A percentile compares a stretch with the other conserved stretches of the same genome.
Evolutionary conservation across 1,139 yeast species (phyloP).

Genomic region (Suhomyces choctaworum): DNA sequence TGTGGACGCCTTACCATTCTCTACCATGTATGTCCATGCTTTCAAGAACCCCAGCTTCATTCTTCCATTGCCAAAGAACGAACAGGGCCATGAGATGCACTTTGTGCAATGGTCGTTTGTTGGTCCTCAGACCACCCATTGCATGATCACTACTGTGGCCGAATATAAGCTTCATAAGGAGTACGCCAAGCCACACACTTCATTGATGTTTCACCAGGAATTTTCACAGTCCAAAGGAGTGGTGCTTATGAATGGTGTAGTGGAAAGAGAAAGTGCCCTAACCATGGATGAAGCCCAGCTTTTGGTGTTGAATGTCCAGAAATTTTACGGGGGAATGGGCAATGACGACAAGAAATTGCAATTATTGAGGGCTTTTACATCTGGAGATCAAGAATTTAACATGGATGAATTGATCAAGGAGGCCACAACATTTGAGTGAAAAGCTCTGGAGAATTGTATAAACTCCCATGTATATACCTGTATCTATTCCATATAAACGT

Average conservation of each 20-base stretch:
- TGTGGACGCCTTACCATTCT: slow-evolving; percentile 55
- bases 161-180: slow-evolving; percentile 91
- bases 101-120: slow-evolving; percentile 93
- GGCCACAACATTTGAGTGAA: slow-evolving; percentile 64
- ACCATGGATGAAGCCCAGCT: slow-evolving; percentile 75
- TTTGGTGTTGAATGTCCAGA: slow-evolving; percentile 74
- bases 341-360: slow-evolving; percentile 51
- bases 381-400: slow-evolving; percentile 62
- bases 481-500: slow-evolving; percentile 7
- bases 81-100: slow-evolving; percentile 75
- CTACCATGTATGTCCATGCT: slow-evolving; percentile 64
- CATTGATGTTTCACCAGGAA: slow-evolving; percentile 85
- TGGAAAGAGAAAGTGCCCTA: slow-evolving; percentile 69
- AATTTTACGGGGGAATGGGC: slow-evolving; percentile 75
- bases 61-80: slow-evolving; percentile 63
- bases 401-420: slow-evolving; percentile 68
- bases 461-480: not conserved
- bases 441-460: too few relatives aligned
- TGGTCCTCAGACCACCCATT: slow-evolving; percentile 82
- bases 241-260: slow-evolving; percentile 84
- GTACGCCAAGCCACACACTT: slow-evolving; percentile 93
- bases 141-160: slow-evolving; percentile 87
- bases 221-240: slow-evolving; percentile 59
- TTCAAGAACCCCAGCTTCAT: slow-evolving; percentile 74
- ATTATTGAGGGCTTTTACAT: slow-evolving; percentile 66